Conservation (phyloP, 345 rosid genomes). For the Lepidium sativum region DNA sequence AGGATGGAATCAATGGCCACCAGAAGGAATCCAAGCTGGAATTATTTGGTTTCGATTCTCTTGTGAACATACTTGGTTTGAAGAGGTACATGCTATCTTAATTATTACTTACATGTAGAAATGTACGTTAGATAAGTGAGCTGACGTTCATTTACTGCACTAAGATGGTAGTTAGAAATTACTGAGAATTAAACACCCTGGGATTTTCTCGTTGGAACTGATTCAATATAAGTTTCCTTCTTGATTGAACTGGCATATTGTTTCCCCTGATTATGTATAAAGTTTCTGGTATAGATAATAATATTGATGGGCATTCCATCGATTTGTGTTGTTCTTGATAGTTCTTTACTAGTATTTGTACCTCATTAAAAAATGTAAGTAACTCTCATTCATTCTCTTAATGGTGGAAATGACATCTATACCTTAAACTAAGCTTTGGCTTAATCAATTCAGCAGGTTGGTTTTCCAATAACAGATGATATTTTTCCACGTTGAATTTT, state of each 20-base stretch:
- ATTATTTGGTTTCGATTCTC: constrained; percentile 98
- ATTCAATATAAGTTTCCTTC: background rate
- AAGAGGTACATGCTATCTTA: constrained; percentile 50
- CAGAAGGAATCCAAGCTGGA: constrained; percentile 74
- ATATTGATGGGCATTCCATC: background rate
- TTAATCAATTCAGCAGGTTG: background rate
- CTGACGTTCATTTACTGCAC: background rate
- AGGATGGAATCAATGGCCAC: constrained; percentile 48
- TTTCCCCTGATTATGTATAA: background rate
- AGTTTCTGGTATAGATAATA: background rate
- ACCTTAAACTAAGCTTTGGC: background rate
- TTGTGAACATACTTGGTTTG: constrained; percentile 95
- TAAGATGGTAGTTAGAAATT: background rate
- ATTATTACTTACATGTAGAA: background rate
- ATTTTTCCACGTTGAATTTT: background rate
- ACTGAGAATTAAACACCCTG: background rate
- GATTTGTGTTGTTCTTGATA: background rate
- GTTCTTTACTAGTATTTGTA: background rate
- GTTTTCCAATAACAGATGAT: background rate
- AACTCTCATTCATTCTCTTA: background rate
- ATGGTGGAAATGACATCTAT: constrained; percentile 10
- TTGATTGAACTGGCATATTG: background rate
- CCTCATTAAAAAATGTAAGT: background rate
- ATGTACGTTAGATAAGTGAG: background rate
- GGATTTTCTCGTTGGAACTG: background rate